Conservation (phyloP, 2,329 filamentous ascomycete species). For the Penicillium concentricum region DNA sequence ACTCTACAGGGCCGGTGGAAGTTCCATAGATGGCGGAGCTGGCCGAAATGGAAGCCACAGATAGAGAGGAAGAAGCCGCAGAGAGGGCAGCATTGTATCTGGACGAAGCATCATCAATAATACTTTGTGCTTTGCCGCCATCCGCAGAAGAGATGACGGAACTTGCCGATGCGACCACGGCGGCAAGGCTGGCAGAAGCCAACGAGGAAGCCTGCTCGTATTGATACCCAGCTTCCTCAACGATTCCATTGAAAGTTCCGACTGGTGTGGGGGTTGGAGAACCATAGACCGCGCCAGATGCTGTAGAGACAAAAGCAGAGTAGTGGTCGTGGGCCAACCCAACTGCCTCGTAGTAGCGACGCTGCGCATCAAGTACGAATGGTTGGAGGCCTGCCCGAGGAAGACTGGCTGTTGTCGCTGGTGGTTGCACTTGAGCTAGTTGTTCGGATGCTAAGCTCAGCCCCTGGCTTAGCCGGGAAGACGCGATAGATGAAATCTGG, state of each 20-base stretch:
- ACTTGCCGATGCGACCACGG: constrained; percentile 42
- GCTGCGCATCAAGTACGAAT: constrained; percentile 58
- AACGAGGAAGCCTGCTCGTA: constrained; percentile 38
- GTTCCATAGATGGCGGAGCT: constrained; percentile 49
- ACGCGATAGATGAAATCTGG: constrained; percentile 66
- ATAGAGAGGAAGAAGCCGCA: constrained; percentile 44
- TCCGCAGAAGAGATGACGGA: constrained; percentile 35
- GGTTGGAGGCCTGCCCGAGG: constrained; percentile 48
- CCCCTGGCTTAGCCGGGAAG: constrained; percentile 68
- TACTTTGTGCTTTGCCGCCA: constrained; percentile 37
- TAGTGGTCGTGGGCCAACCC: constrained; percentile 78
- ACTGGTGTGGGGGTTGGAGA: constrained; percentile 52
- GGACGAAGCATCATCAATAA: constrained; percentile 46
- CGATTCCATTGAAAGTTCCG: constrained; percentile 32
- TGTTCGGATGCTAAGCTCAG: constrained; percentile 68
- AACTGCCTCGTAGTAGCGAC: constrained; percentile 75
- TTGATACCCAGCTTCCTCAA: constrained; percentile 37
- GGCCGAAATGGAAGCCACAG: constrained; percentile 41
- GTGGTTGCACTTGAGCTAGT: constrained; percentile 66
- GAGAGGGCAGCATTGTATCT: constrained; percentile 47
- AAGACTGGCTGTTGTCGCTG: constrained; percentile 63
- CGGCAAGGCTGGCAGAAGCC: constrained; percentile 43
- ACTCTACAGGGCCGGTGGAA: constrained; percentile 42
- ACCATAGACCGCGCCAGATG: constrained; percentile 67
- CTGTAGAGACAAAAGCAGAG: constrained; percentile 69